These are phyloP conservation scores for Aspergillus sojae DNA, from an alignment of 2,329 filamentous ascomycete genomes.

Conservation along the genomic window DNA sequence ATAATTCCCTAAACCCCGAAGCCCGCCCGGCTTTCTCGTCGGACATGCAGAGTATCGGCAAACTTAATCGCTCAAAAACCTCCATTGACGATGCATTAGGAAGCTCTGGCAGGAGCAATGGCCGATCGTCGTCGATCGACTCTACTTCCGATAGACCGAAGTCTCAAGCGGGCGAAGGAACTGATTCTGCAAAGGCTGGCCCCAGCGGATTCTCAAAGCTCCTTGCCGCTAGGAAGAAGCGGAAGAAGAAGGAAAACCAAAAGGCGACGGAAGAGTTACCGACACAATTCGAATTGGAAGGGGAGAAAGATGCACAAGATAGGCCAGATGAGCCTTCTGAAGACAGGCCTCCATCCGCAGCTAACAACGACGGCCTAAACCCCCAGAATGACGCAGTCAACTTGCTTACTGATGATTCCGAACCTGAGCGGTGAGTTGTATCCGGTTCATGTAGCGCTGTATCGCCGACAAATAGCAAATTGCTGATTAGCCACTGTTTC, in stretches of 20 bases:
- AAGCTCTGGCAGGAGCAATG: conserved; percentile 36
- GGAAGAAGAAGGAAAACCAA: conserved; percentile 44
- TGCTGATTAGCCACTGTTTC: conserved; percentile 27
- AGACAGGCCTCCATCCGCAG: conserved; percentile 28
- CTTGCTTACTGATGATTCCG: conserved; percentile 39
- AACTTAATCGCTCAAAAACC: conserved; percentile 41
- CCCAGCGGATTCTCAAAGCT: conserved; percentile 56
- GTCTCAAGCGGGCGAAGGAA: conserved; percentile 39
- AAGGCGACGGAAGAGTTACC: conserved; percentile 26
- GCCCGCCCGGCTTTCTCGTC: conserved; percentile 31
- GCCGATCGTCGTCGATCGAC: conserved; percentile 41
- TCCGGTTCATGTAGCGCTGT: neutral
- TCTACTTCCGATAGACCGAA: conserved; percentile 42
- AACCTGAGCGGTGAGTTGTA: conserved; percentile 44
- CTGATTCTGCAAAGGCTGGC: conserved; percentile 42
- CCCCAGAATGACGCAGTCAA: conserved; percentile 28
- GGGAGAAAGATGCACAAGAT: conserved; percentile 25
- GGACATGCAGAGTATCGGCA: conserved; percentile 39
- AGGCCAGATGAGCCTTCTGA: conserved; percentile 27
- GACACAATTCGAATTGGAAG: conserved; percentile 24
- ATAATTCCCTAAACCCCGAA: neutral
- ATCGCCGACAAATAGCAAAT: neutral
- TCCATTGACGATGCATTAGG: conserved; percentile 36
- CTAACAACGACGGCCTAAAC: conserved; percentile 23
- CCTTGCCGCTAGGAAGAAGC: conserved; percentile 47